Percentiles rank a stretch among this genome's conserved stretches.
Evolutionary conservation across 768 basidiomycete genomes (phyloP).

Genomic region (Collybia sp.): DNA sequence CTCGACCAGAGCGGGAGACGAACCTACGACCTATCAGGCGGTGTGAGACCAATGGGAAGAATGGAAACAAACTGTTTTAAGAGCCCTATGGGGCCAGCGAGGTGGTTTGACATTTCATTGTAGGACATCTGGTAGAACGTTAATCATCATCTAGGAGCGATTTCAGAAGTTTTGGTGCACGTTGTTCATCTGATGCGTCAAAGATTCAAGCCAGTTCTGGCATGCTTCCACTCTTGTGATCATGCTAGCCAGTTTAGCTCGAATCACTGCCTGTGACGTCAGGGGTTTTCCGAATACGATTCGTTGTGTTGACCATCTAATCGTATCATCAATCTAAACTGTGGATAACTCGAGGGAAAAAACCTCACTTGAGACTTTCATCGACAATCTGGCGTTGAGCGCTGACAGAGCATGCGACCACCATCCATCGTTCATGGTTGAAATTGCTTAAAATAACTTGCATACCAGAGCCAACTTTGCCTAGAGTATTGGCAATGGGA

Average conservation of each 20-base stretch:
- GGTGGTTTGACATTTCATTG: slow-evolving; percentile 73
- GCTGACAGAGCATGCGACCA: slow-evolving; percentile 62
- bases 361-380: slow-evolving; percentile 76
- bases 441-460: slow-evolving; percentile 81
- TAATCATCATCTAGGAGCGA: too few species aligned
- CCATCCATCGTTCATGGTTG: slow-evolving; percentile 91
- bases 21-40: slow-evolving; percentile 36
- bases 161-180: slow-evolving; percentile 27
- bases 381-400: slow-evolving; percentile 82
- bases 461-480: slow-evolving; percentile 80
- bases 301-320: slow-evolving; percentile 84
- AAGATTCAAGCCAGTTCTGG: slow-evolving; percentile 86
- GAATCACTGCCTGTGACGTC: slow-evolving; percentile 78
- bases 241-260: slow-evolving; percentile 85
- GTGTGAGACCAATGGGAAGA: neutral
- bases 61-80: slow-evolving; percentile 69
- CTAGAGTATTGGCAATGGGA: slow-evolving; percentile 84
- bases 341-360: neutral
- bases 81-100: slow-evolving; percentile 87
- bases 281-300: slow-evolving; percentile 89
- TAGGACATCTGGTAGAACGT: slow-evolving; percentile 67
- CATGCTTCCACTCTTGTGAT: slow-evolving; percentile 83
- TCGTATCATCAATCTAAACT: slow-evolving; percentile 3
- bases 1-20: slow-evolving; percentile 60
- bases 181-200: slow-evolving; percentile 92